Evolutionary conservation across 139 green algal genomes (phyloP), one percentile per base, ranked within the genome.

Genomic region (Chlorella sp.): DNA sequence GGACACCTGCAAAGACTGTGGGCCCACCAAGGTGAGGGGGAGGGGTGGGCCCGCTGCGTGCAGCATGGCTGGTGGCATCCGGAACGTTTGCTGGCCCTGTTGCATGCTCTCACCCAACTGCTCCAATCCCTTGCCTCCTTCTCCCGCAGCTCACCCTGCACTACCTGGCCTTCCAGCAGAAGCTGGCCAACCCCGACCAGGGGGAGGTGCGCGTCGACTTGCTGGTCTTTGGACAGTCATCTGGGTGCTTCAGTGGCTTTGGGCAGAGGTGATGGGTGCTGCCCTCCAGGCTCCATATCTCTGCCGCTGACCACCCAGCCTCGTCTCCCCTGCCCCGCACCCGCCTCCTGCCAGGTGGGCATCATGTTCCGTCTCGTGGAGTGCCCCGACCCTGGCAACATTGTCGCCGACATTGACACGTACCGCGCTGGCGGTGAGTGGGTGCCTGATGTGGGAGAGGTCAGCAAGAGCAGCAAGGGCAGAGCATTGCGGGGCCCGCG

Each of bases 141-240:
- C 51, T 21, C 20, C 30, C 26, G 51, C 74, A 80, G 74, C 20
- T 87, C 51, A 68, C 78, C 36, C 47, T 87, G 55, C 83, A 82
- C 26, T 82, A 87, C 71, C 78, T 84, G 39, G 69, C 78, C 18
- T 84, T 84, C 78, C 64, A 75, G n/a, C 78, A 84, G 39, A 84
- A 75, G 64, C 78, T 84, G 5, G 63, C 78, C 39, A 60, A 32
- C n/a, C 78, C 78, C 12, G 62, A 74, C n/a, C 21, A 38, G 6
- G 78, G 78, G 3, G 78, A 84, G 44, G 73, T 65, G 28, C 15
- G 39, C 44, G 7, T 51, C 7, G 6, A 51, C 44, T 51, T 51
- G 25, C n/a, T 26, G 36, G 13, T 32, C 26, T 13, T 62, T 18
- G 9, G 30, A 12, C 26, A 6, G 63, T 1, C 63, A 16, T 7